Evolutionary conservation across 495 filamentous ascomycete species (phyloP), one percentile per base, ranked within the genome.

Genomic region (Polyplosphaeria fusca): DNA sequence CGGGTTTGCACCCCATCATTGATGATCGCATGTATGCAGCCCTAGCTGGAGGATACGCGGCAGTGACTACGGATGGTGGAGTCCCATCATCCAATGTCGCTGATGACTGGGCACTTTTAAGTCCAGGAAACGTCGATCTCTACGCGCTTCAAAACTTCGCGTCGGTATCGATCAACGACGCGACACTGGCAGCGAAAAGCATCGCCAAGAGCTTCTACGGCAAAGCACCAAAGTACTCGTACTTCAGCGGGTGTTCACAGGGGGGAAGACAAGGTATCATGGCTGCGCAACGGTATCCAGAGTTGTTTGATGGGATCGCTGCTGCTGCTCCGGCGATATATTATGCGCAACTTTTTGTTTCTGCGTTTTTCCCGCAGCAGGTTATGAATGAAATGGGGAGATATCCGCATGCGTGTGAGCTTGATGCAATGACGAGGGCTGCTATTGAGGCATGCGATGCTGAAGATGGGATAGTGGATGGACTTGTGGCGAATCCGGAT

Each of bases 191-290:
- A 12, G 44, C 11, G 13, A 47, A 47, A 20, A 23, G 13, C 44
- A 47, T 47, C 44, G 26, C 18, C 44, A 20, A 24, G 20, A 22
- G 23, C n/a, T 47, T 5, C 22, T 47, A 47, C 44, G 44, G 44
- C 44, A 26, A 20, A 12, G 13, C n/a, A 20, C 20, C 22, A 14
- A 27, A 47, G 44, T 47, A 23, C 23, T 11, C 5, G 9, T 47
- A 47, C 44, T 47, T 24, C 20, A 23, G 9, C 18, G 44, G 44
- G 12, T 47, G 44, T 23, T 23, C 13, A 4, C 22, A 11, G 11
- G 44, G 44, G 11, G 44, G 44, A 12, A 5, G 44, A 4, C 44
- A 47, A 47, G 44, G 44, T 23, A 23, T 23, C 13, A 12, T 28
- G 13, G 5, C 13, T 12, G 44, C 44, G 44, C 23, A 47, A 27